These are phyloP conservation scores for Berkeleyomyces basicola DNA, from an alignment of 2,329 filamentous ascomycete species.

Conservation along the genomic window DNA sequence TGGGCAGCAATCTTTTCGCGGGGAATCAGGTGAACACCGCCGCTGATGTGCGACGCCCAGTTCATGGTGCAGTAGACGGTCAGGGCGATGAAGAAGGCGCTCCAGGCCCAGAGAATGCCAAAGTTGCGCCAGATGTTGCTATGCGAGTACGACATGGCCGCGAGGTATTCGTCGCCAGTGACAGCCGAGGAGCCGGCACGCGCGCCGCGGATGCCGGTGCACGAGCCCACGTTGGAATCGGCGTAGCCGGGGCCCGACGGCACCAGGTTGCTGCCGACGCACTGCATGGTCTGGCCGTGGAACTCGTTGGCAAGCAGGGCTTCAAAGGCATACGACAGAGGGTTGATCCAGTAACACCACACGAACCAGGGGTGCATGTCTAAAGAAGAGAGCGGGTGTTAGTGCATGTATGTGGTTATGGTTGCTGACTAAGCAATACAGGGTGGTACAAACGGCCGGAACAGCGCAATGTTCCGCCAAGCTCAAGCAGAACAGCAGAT, in stretches of 20 bases:
- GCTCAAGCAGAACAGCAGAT: not conserved
- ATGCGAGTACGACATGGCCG: conserved; percentile 35
- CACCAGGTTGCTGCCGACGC: conserved; percentile 32
- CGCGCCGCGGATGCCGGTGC: conserved; percentile 42
- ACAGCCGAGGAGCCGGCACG: conserved; percentile 30
- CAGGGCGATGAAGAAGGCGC: conserved; percentile 39
- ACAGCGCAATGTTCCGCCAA: not conserved
- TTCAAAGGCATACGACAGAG: conserved; percentile 54
- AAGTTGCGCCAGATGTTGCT: conserved; percentile 42
- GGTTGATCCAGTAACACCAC: conserved; percentile 50
- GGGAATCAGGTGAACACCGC: conserved; percentile 42
- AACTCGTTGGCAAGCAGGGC: conserved; percentile 57
- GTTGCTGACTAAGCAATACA: not conserved
- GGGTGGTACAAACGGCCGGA: not conserved
- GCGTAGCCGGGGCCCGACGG: conserved; percentile 33
- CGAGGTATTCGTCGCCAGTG: conserved; percentile 41
- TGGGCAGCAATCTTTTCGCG: conserved; percentile 34
- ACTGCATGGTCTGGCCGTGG: conserved; percentile 35
- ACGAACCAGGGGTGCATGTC: conserved; percentile 46
- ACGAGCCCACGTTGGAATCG: conserved; percentile 30
- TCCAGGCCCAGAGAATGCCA: conserved; percentile 46
- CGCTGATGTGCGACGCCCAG: conserved; percentile 38
- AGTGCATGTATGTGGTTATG: not conserved
- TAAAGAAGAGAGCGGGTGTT: conserved; percentile 12
- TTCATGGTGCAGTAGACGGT: conserved; percentile 40